Percentiles rank a stretch among this genome's conserved stretches.
Conservation (phyloP, 352 stramenopile species). For the Phytophthora melonis region DNA sequence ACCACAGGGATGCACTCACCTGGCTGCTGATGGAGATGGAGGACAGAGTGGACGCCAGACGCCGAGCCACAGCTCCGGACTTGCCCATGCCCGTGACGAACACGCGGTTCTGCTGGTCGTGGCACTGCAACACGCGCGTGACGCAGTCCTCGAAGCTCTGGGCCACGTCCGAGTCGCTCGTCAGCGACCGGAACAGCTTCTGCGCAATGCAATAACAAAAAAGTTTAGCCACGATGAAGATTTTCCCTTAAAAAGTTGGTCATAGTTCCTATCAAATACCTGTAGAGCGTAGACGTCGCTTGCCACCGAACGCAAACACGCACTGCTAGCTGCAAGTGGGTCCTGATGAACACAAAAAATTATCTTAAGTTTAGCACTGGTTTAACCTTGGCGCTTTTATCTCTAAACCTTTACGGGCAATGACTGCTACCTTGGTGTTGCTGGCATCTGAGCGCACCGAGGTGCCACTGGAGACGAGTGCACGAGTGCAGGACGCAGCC, state of each 20-base stretch:
- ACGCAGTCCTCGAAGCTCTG: conserved; percentile 45
- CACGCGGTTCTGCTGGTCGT: conserved; percentile 52
- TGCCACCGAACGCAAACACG: conserved; percentile 35
- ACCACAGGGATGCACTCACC: conserved; percentile 39
- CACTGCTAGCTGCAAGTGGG: neutral
- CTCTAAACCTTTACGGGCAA: neutral
- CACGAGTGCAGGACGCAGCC: neutral
- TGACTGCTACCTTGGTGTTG: neutral
- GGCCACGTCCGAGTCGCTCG: conserved; percentile 31
- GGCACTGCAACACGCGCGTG: conserved; percentile 51
- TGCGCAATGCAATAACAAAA: conserved; percentile 14
- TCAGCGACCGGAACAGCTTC: conserved; percentile 52
- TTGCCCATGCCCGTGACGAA: conserved; percentile 86
- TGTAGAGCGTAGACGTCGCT: conserved; percentile 46
- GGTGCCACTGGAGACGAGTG: neutral
- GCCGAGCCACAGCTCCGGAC: conserved; percentile 75
- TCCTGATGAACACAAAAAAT: conserved; percentile 11
- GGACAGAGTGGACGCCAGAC: conserved; percentile 74
- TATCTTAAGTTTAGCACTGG: neutral
- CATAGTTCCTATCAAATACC: conserved; percentile 11
- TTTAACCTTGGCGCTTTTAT: conserved; percentile 9
- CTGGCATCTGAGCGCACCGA: neutral
- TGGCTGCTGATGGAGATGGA: conserved; percentile 81
- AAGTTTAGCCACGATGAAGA: neutral
- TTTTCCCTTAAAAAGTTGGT: neutral